Evolutionary conservation across 345 rosid genomes (phyloP), one percentile per base, ranked within the genome.

Genomic region (Salix purpurea): DNA sequence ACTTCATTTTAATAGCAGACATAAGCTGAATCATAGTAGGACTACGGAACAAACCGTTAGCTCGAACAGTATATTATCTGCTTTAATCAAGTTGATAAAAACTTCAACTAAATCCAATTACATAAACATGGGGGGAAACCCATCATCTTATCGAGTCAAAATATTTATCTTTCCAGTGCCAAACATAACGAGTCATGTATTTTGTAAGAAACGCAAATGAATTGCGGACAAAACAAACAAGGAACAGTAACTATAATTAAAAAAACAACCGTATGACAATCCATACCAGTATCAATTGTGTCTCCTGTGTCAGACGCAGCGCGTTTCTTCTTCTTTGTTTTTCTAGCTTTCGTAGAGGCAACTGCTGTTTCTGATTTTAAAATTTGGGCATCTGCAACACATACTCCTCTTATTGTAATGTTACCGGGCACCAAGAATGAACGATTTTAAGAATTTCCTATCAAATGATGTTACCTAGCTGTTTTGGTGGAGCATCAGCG

Each of bases 241-340:
- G 70, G 24, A 36, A 2, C 5, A 37, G 46, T 18, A 67, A 30
- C 10, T 15, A 67, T 4, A 34, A 16, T 21, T 67, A 67, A 67
- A 34, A 4, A 36, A 67, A 16, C 24, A 67, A 7, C 21, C 2
- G 77, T n/a, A 13, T 21, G 60, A 54, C 60, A 68, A 64, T 19
- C 23, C 74, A 73, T 73, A 86, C 87, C 86, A 68, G 74, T 69
- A 78, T 73, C 79, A 5, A 48, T 12, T 30, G 28, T 52, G 50
- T 28, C 79, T 67, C 37, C 71, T 39, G 67, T 48, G 77, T 84
- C 85, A 30, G 87, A 71, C 56, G 85, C 87, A 65, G 77, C 77
- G 44, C 88, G 77, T 80, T 84, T 85, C 80, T 86, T 85, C 80
- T 86, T 85, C 66, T 68, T 82, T 66, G 76, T 21, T 62, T 79